These are phyloP conservation scores for Catunica adiposa DNA, from an alignment of 2,329 filamentous ascomycete species.

Conservation along the genomic window DNA sequence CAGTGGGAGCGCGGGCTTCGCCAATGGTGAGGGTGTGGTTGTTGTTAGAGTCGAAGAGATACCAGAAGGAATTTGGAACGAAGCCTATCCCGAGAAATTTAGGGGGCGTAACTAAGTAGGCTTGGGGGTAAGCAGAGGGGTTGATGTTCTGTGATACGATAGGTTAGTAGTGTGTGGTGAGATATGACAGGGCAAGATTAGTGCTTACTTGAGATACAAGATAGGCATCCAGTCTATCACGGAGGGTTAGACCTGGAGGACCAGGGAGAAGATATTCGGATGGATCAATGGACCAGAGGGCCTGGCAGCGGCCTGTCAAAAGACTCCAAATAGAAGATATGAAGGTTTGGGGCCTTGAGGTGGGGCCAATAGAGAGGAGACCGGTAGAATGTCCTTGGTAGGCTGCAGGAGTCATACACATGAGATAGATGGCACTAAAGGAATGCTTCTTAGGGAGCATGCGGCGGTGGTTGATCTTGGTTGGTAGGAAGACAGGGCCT, in stretches of 20 bases:
- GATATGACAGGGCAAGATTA: too few relatives aligned
- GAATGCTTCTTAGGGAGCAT: conserved; percentile 51
- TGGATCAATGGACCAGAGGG: conserved; percentile 44
- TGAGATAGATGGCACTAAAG: conserved; percentile 55
- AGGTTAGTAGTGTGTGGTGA: conserved; percentile 3
- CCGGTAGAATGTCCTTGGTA: conserved; percentile 38
- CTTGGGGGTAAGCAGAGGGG: conserved; percentile 43
- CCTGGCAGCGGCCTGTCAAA: background rate
- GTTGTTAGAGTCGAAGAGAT: conserved; percentile 46
- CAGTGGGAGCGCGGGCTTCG: conserved; percentile 65
- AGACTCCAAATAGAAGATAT: conserved; percentile 6
- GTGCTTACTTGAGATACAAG: conserved; percentile 37
- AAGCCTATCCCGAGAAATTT: conserved; percentile 54
- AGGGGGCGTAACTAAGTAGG: conserved; percentile 55
- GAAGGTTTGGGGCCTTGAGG: background rate
- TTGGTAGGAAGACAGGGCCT: conserved; percentile 1
- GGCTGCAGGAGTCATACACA: conserved; percentile 51
- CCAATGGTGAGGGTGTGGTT: conserved; percentile 47
- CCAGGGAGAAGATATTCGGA: conserved; percentile 45
- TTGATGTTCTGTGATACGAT: conserved; percentile 34
- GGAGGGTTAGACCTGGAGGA: conserved; percentile 33
- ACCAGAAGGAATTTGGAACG: conserved; percentile 67
- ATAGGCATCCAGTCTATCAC: conserved; percentile 45
- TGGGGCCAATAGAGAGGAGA: conserved; percentile 33
- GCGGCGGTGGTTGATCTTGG: conserved; percentile 32